Conservation (phyloP, 352 stramenopile species). For the Stramenopiles sp. region DNA sequence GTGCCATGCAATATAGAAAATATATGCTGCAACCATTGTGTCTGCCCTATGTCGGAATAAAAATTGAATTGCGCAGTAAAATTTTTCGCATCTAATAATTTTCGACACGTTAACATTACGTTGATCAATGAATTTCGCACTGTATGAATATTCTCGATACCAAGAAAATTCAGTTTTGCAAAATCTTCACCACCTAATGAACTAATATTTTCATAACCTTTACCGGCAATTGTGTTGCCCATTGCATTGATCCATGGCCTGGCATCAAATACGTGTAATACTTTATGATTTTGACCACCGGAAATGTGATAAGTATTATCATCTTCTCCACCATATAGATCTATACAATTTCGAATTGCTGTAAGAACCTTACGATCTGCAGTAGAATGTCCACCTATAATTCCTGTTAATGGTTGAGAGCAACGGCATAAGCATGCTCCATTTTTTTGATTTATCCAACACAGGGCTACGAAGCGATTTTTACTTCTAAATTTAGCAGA, state of each 20-base stretch:
- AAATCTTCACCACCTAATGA: background rate
- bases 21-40: constrained; percentile 46
- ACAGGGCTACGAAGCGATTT: constrained; percentile 47
- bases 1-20: constrained; percentile 69
- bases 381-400: constrained; percentile 66
- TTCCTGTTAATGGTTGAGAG: constrained; percentile 79
- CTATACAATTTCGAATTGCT: constrained; percentile 46
- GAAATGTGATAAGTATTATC: background rate
- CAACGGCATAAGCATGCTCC: constrained; percentile 71
- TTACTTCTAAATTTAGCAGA: constrained; percentile 55
- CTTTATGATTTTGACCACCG: background rate
- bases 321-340: background rate
- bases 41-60: background rate
- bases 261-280: background rate
- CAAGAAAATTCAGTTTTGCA: constrained; percentile 49
- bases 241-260: background rate
- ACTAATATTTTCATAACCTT: background rate
- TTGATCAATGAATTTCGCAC: constrained; percentile 43
- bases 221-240: background rate
- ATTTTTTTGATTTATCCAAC: constrained; percentile 63
- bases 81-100: constrained; percentile 57
- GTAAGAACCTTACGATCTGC: constrained; percentile 70
- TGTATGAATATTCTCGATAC: constrained; percentile 61
- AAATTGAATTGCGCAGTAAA: constrained; percentile 48
- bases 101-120: constrained; percentile 43